These are phyloP conservation scores for Colletotrichum costaricense DNA, from an alignment of 2,329 filamentous ascomycete genomes.

Conservation along the genomic window DNA sequence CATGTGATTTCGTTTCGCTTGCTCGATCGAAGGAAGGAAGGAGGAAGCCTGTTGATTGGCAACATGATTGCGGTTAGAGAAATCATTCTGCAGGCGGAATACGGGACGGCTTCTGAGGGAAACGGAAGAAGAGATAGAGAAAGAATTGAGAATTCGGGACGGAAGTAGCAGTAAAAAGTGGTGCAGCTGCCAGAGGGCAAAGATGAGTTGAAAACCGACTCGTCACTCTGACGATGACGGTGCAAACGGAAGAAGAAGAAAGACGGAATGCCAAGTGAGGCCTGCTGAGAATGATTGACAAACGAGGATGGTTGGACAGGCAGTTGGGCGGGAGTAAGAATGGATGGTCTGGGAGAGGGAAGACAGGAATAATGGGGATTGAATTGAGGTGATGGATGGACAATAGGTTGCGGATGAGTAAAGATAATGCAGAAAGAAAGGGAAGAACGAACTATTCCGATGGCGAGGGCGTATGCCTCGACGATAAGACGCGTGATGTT, in stretches of 20 bases:
- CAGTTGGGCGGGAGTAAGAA: constrained; percentile 24
- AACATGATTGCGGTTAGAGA: constrained; percentile 68
- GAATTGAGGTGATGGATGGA: constrained; percentile 25
- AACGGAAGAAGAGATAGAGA: constrained; percentile 28
- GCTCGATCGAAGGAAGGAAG: constrained; percentile 40
- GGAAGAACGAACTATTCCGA: constrained; percentile 38
- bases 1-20: constrained; percentile 39
- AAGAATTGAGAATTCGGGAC: constrained; percentile 32
- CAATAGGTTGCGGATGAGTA: constrained; percentile 28
- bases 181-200: constrained; percentile 32
- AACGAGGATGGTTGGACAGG: constrained; percentile 29
- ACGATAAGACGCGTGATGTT: constrained; percentile 28
- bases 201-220: constrained; percentile 27
- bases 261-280: constrained; percentile 24
- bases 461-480: constrained; percentile 33
- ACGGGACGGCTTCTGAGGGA: constrained; percentile 33
- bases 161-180: constrained; percentile 29
- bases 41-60: constrained; percentile 60
- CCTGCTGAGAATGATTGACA: constrained; percentile 24
- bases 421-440: constrained; percentile 34
- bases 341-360: constrained; percentile 12
- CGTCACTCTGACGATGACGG: constrained; percentile 13
- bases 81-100: constrained; percentile 50
- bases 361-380: constrained; percentile 18
- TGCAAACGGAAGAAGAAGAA: constrained; percentile 31